Evolutionary conservation across 2,329 filamentous ascomycete species (phyloP), one percentile per base, ranked within the genome.

Genomic region (Neofusicoccum laricinum): DNA sequence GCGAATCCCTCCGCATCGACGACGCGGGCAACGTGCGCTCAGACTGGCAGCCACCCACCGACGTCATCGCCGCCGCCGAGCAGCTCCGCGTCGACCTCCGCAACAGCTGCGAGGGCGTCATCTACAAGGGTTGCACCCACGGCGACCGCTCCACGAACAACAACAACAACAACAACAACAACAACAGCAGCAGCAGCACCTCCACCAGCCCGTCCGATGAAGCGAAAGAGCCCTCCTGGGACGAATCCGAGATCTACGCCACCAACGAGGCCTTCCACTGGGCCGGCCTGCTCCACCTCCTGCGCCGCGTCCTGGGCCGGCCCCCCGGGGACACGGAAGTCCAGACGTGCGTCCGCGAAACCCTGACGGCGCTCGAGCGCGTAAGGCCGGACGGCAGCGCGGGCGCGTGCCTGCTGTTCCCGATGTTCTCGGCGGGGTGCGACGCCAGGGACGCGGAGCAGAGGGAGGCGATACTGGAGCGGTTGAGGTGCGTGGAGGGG

Each of bases 391-490:
- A 90, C 5, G 88, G 88, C 34, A 87, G 87, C 15, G 90, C 90
- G 0, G 91, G 94, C 75, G 88, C 86, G 8, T 92, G 90, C 70
- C 78, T 91, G 17, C 75, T 95, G 43, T 93, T 95, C 68, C 91
- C 92, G 0, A 87, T 95, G 78, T 95, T 95, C 75, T 91, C 90
- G 1, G 91, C 91, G 1, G 92, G 91, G 0, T 93, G 90, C 68
- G 90, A 95, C 73, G 86, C 88, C 0, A 78, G 79, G 63, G 84
- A 87, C 55, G 71, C 79, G 38, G 76, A 76, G 2, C 85, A 89
- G 69, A 81, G 87, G 57, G 77, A 78, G 25, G 82, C 86, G 70
- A 86, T 94, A 41, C 78, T 91, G 70, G 84, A 86, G 68, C 81
- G 91, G 53, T 81, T 95, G 71, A 81, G 82, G 72, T 83, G 83